Evolutionary conservation across 129 eudicot species (phyloP), one percentile per base, ranked within the genome.

Genomic region (Calendula officinalis): DNA sequence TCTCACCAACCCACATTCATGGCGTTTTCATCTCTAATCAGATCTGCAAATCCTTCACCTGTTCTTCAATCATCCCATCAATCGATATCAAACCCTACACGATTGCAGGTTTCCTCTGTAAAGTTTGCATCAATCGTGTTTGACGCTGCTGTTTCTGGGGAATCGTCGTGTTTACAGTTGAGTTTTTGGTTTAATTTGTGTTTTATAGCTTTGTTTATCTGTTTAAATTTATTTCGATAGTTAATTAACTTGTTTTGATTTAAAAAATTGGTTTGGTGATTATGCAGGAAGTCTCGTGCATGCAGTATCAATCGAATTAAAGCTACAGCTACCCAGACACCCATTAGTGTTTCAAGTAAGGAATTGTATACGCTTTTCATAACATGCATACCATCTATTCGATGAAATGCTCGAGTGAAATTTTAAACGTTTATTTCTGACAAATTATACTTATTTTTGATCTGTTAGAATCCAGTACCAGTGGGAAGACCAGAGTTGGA

Each of bases 251-350:
- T 22, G 39, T 54, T 43, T 8, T 73, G 44, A 55, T 40, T 49
- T 22, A 1, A 13, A 10, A n/a, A 22, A 0, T 54, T 38, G 37
- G 47, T 48, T 13, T 49, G 50, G 11, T 36, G 30, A 54, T 50
- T 7, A 6, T 33, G 4, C 57, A 92, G 96, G 78, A 88, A 70
- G 70, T 46, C 67, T 64, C 49, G 34, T 62, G 64, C 76, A 37
- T 45, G 76, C 52, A 11, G 72, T 17, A 16, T 81, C 50, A 77
- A 83, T 39, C 79, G 91, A 32, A 81, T 92, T 40, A 82, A 71
- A 83, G 96, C 99, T 16, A 88, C 95, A 2, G 96, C 96, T 40
- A 88, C 96, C 47, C 83, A 81, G 62, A 16, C 80, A 8, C 99
- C 99, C 12, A 91, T 83, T 49, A 74, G 89, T 3, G 76, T 83